phyloP scores from a whole-genome alignment of 129 eudicot genomes.

The Artemisia tridentata region DNA sequence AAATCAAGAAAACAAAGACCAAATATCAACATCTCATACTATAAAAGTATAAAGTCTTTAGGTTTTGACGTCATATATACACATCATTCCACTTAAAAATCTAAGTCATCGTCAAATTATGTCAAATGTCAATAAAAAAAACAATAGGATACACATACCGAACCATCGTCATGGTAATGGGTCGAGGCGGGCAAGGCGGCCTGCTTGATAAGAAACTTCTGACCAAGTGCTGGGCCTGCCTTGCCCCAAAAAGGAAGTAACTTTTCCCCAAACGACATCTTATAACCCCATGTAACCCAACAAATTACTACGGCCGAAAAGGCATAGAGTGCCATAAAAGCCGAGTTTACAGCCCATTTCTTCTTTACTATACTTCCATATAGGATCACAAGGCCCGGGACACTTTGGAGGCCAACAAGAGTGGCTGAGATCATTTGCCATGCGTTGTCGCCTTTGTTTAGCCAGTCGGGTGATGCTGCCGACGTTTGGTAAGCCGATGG shows the following conservation, averaged over 20 bases:
- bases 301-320: conserved; percentile 64
- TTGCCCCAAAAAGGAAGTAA: conserved; percentile 68
- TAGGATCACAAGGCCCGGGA: conserved; percentile 63
- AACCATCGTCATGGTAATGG: conserved; percentile 38
- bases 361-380: conserved; percentile 67
- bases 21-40: no score
- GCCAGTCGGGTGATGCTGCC: conserved; percentile 56
- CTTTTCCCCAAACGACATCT: conserved; percentile 64
- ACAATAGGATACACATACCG: conserved; percentile 10
- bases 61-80: no score
- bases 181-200: conserved; percentile 47
- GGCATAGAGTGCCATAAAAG: conserved; percentile 75
- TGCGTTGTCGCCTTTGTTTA: conserved; percentile 78
- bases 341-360: conserved; percentile 75
- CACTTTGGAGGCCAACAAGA: conserved; percentile 64
- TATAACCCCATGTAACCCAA: conserved; percentile 66
- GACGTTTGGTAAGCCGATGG: conserved; percentile 34
- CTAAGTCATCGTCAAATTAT: neutral
- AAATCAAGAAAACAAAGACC: no score
- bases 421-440: conserved; percentile 77
- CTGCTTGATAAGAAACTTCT: conserved; percentile 49
- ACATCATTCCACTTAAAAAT: no score
- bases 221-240: conserved; percentile 67
- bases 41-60: no score
- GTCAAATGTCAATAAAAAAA: neutral